Evolutionary conservation across 345 rosid species (phyloP).

Genomic region (sweet orange (Citrus sinensis)): DNA sequence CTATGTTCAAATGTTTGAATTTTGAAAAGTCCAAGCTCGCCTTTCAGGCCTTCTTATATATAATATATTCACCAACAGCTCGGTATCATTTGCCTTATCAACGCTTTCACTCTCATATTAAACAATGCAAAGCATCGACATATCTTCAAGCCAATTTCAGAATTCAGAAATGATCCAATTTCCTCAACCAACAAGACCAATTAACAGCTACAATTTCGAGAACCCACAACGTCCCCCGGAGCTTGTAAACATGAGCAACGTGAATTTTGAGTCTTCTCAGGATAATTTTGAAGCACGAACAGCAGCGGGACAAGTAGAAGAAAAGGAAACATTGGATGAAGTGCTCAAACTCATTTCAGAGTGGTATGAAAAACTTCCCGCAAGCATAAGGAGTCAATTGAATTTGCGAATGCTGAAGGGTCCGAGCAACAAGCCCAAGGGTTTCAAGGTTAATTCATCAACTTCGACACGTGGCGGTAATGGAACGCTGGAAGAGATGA

Average conservation of each 20-base stretch:
- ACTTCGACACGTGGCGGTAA: background rate
- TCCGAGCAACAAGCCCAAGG: background rate
- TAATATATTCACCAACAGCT: background rate
- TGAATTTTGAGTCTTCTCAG: background rate
- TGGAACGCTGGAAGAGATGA: conserved; percentile 8
- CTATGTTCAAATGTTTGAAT: background rate
- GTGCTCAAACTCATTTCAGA: conserved; percentile 10
- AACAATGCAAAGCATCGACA: too few species aligned
- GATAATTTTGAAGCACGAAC: background rate
- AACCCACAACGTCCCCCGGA: background rate
- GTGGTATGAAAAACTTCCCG: conserved; percentile 26
- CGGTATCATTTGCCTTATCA: background rate
- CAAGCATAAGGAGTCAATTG: conserved; percentile 3
- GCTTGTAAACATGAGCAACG: background rate
- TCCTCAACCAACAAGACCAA: conserved; percentile 37
- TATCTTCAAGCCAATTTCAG: background rate
- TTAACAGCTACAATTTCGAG: conserved; percentile 12
- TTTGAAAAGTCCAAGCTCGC: background rate
- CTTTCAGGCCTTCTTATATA: background rate
- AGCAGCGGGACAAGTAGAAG: background rate
- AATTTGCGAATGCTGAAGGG: conserved; percentile 14
- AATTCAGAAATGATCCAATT: conserved; percentile 7
- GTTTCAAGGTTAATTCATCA: conserved; percentile 7
- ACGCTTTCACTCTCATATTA: background rate
- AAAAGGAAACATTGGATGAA: conserved; percentile 17